Evolutionary conservation across 2,329 filamentous ascomycete species (phyloP), one percentile per base, ranked within the genome.

Genomic region (Madurella mycetomatis): DNA sequence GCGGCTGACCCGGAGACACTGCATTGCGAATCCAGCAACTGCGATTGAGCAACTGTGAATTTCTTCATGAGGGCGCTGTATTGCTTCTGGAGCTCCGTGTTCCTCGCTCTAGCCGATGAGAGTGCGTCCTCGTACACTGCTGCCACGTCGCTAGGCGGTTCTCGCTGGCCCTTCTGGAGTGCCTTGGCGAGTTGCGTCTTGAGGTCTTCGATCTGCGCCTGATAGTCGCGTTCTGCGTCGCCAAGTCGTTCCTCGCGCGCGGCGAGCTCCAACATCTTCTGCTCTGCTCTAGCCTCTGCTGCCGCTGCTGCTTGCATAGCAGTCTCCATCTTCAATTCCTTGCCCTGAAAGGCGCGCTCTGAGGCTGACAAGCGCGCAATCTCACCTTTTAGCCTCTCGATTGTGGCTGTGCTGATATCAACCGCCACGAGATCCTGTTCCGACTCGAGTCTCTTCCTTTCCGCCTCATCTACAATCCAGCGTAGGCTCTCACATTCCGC

Each of bases 401-500:
- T 71, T 61, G 88, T 83, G 47, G 79, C 76, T 2, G 81, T 73
- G 49, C 82, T 80, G 15, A 80, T 76, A 64, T 87, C 80, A 34
- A 85, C 77, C 11, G 82, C 79, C 62, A 85, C 79, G 60, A 86
- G 74, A 52, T 83, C 81, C 63, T 90, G 85, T 56, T 82, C 78
- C 53, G 80, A 77, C 51, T 77, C 77, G 32, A 87, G 69, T 63
- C 89, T 86, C 55, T 83, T 82, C 5, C 85, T 82, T 69, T 94
- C 88, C 0, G 81, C 82, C 32, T 83, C 81, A 39, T 86, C 83
- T 0, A 92, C 76, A 4, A 90, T 73, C 58, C 79, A 77, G 46
- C 82, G 81, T 16, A 94, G 73, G 54, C 84, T 83, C 16, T 85
- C 80, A 41, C 78, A 78, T 62, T 92, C 86, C 5, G 76, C 73